Evolutionary conservation across 805 yeast genomes (phyloP).

Genomic region (Lachancea waltii): DNA sequence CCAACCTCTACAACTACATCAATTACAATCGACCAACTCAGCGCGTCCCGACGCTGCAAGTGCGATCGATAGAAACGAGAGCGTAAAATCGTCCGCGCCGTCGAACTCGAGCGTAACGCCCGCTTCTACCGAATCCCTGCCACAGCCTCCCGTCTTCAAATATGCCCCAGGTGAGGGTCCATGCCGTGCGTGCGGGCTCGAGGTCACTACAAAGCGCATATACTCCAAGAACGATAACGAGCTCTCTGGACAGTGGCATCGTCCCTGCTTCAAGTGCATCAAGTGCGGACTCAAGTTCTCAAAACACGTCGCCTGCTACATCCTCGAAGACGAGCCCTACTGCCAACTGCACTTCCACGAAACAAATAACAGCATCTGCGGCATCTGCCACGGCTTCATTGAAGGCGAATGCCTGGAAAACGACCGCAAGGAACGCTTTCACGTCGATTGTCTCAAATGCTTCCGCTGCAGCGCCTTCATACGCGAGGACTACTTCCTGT

Average conservation of each 20-base stretch:
- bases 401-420: constrained; percentile 89
- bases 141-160: constrained; percentile 9
- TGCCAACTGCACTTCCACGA: constrained; percentile 74
- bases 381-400: constrained; percentile 63
- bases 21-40: not conserved
- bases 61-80: too few relatives aligned
- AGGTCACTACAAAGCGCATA: constrained; percentile 59
- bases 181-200: constrained; percentile 63
- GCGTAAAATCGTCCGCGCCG: not conserved
- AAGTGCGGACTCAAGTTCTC: constrained; percentile 53
- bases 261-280: constrained; percentile 73
- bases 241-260: constrained; percentile 89
- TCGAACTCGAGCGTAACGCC: not conserved
- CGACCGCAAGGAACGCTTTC: constrained; percentile 66
- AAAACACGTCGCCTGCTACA: constrained; percentile 65
- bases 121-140: not conserved
- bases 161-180: constrained; percentile 66
- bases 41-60: not conserved
- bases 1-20: constrained; percentile 1
- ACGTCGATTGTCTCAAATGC: constrained; percentile 66
- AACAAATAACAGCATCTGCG: constrained; percentile 69
- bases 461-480: constrained; percentile 48
- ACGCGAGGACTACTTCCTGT: constrained; percentile 43
- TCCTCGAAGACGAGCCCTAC: constrained; percentile 69
- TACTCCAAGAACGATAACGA: constrained; percentile 67